Evolutionary conservation across 1,284 basidiomycete species (phyloP), one percentile per base, ranked within the genome.

Genomic region (Microbotryum intermedium): DNA sequence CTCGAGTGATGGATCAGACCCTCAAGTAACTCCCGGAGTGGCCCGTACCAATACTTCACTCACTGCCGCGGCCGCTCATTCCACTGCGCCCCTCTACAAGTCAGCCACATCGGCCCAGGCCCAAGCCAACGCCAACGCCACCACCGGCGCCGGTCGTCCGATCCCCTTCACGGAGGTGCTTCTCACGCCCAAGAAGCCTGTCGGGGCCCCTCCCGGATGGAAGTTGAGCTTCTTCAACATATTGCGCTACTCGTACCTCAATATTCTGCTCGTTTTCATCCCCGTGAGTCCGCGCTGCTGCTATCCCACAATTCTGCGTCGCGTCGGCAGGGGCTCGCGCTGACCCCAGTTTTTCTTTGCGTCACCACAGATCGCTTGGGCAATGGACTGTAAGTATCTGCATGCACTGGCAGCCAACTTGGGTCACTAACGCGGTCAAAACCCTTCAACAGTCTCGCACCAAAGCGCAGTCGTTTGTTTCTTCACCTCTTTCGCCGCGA

Each of bases 401-500:
- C 2, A 11, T 39, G 11, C 34, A 39, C 18, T 5, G 34, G 13
- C 6, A 16, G 13, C 4, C 34, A 39, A 39, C 34, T 11, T 16
- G 11, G 34, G 13, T 39, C 34, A 39, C 34, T 39, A 2, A 16
- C 16, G 11, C 18, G 5, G 10, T 16, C 34, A 39, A 11, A 16
- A 3, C 6, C 11, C 18, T 39, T 11, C 34, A 3, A 39, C 11
- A 39, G 34, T 87, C 59, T 78, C 76, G 69, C 44, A 77, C 78
- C 70, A 79, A 78, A 60, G 79, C 73, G 76, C 83, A 4, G 80
- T 73, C 70, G 85, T 75, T 55, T 77, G 86, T 60, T 91, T 91
- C 66, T 78, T 88, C 61, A 84, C 84, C 68, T 82, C 83, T 69
- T 74, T 76, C 70, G 73, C 76, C 48, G 72, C 77, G 65, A 71